Base-by-base conservation (phyloP, 164 flowering plant species). In the Umbilicus rupestris region DNA sequence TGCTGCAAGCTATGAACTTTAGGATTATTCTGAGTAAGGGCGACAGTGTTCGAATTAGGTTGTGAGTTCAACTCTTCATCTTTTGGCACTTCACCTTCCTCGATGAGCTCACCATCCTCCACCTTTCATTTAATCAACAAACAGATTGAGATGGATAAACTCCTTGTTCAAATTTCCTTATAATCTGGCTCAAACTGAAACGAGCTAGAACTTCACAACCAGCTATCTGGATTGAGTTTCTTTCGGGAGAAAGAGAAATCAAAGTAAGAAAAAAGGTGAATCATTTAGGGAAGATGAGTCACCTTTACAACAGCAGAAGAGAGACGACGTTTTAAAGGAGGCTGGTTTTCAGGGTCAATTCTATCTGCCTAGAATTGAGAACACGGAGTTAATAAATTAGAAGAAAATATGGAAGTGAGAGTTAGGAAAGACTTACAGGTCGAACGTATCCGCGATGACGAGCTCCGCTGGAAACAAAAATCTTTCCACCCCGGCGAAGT, bases 231-330 rank as follows among this genome's bases (percentile, higher is more conserved):
- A n/a, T n/a, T n/a, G n/a, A n/a, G n/a, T n/a, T n/a, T n/a, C n/a
- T n/a, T n/a, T n/a, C n/a, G n/a, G n/a, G n/a, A n/a, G n/a, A 42
- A 41, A 39, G 10, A 64, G 24, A 64, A 35, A 63, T n/a, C n/a
- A n/a, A n/a, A n/a, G n/a, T 17, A 58, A 22, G 35, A 65, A 14
- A 22, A 65, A 3, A 11, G 24, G 45, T 37, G 22, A 46, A 47
- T 39, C 4, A 39, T n/a, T n/a, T n/a, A n/a, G n/a, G n/a, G n/a
- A n/a, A n/a, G n/a, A n/a, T n/a, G 19, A 37, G 19, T 5, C 11
- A 62, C 98, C 96, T 84, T 91, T 30, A 94, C 96, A 73, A 94
- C 92, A 39, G 99, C 94, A 1, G 97, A 94, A 50, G 86, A 87
- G 5, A 91, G 81, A 22, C 97, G 78, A 46, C 90, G 79, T 70